Percentiles rank a stretch among this genome's conserved stretches.
phyloP scores from a whole-genome alignment of 768 basidiomycete genomes.

The Amanita thiersii region DNA sequence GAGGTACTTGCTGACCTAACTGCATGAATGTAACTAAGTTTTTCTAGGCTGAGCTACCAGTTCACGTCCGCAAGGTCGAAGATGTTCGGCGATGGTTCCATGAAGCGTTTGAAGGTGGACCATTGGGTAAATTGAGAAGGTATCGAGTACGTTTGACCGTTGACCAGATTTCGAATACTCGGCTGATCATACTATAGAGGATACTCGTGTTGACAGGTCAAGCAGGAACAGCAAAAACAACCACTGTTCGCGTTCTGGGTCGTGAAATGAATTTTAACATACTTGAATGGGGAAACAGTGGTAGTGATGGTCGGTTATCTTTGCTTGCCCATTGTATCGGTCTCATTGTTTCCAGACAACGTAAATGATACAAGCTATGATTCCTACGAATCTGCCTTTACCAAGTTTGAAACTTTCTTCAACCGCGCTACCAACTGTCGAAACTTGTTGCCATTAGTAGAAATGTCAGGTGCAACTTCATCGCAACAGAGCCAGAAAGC shows the following conservation, averaged over 20 bases:
- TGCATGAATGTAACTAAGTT: slow-evolving; percentile 4
- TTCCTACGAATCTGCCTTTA: slow-evolving; percentile 39
- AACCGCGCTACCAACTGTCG: slow-evolving; percentile 56
- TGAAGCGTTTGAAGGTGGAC: slow-evolving; percentile 66
- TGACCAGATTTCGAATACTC: not conserved
- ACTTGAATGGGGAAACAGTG: slow-evolving; percentile 76
- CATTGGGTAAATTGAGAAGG: slow-evolving; percentile 53
- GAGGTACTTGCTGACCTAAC: slow-evolving; percentile 26
- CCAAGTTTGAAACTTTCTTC: slow-evolving; percentile 74
- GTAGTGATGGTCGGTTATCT: slow-evolving; percentile 33
- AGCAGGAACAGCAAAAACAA: slow-evolving; percentile 86
- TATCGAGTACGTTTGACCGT: slow-evolving; percentile 54
- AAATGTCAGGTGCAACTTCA: slow-evolving; percentile 6
- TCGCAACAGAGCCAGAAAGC: slow-evolving; percentile 8
- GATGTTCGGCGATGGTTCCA: slow-evolving; percentile 68
- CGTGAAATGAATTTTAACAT: slow-evolving; percentile 71
- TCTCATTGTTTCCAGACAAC: not conserved
- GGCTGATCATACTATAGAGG: slow-evolving; percentile 37
- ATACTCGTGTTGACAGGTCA: slow-evolving; percentile 84
- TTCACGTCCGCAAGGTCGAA: slow-evolving; percentile 73
- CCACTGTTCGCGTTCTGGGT: slow-evolving; percentile 70
- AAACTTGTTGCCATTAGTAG: slow-evolving; percentile 33
- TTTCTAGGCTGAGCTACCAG: slow-evolving; percentile 60
- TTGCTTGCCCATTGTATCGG: not conserved
- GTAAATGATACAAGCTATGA: not conserved